Evolutionary conservation across 495 filamentous ascomycete species (phyloP), one percentile per base, ranked within the genome.

Genomic region (Aspergillus affinis): DNA sequence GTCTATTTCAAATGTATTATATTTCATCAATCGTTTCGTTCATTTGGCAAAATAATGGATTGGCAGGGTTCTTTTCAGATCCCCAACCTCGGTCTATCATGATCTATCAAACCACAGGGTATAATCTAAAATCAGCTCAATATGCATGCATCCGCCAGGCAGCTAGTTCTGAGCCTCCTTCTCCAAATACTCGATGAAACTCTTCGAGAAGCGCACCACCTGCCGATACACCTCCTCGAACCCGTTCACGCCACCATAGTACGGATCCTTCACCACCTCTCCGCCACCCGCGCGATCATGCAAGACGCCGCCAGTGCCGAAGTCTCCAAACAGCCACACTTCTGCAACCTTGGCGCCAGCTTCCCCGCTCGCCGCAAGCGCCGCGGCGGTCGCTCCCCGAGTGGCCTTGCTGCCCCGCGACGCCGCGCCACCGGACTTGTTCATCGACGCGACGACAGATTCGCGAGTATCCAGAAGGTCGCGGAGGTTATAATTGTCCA

Each of bases 191-290:
- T 80, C 75, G 52, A 96, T 61, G 66, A 96, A 92, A 55, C 88
- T 89, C 67, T 82, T 83, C 27, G 91, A 90, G 69, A 97, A 97
- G 56, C 89, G 79, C 41, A 81, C 75, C 52, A 88, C 85, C 76
- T 97, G 94, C 71, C 93, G 85, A 71, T 89, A 96, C 29, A 92
- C 91, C 66, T 83, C 84, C 61, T 91, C 88, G 67, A 98, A 98
- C 6, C 91, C 92, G 59, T 91, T 82, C 4, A 78, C 79, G 6
- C 83, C 92, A 9, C 90, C 91, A 75, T 98, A 97, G 69, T 98
- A 98, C 9, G 94, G 94, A 68, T 98, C 94, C 61, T 83, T 77
- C n/a, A 97, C 87, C 46, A 87, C 82, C 68, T 94, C 86, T 36
- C 88, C 88, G 2, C 82, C 83, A 12, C 82, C 87, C 30, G 87